Evolutionary conservation across 1,139 yeast species (phyloP).

Genomic region (Candida sp.): DNA sequence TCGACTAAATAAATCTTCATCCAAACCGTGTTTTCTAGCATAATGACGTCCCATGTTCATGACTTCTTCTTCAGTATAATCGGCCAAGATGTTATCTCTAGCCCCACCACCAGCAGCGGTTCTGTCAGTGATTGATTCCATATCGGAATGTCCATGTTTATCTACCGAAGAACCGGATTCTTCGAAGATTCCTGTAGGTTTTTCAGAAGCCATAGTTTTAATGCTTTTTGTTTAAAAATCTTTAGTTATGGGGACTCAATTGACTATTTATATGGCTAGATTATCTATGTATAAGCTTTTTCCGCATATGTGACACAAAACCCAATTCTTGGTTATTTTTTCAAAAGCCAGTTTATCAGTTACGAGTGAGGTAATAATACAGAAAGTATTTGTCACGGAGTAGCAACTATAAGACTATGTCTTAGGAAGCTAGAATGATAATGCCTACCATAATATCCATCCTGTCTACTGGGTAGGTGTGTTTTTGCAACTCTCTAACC

Average conservation of each 20-base stretch:
- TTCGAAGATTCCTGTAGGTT: slow-evolving; percentile 17
- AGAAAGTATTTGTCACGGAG: no score
- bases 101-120: slow-evolving; percentile 24
- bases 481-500: no score
- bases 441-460: no score
- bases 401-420: no score
- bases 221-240: no score
- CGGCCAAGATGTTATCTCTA: slow-evolving; percentile 56
- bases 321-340: no score
- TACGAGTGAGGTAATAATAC: no score
- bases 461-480: no score
- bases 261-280: background rate
- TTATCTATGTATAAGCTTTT: no score
- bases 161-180: slow-evolving; percentile 17
- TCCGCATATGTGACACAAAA: background rate
- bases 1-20: slow-evolving; percentile 60
- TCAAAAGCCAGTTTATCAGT: no score
- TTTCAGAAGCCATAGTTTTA: background rate
- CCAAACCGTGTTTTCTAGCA: slow-evolving; percentile 59
- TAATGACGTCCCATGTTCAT: slow-evolving; percentile 70
- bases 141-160: slow-evolving; percentile 16
- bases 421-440: no score
- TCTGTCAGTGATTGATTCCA: slow-evolving; percentile 21
- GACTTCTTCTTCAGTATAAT: slow-evolving; percentile 62
- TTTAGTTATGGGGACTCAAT: background rate